Conservation (phyloP, 352 stramenopile species). For the Thalassiosira exigua region DNA sequence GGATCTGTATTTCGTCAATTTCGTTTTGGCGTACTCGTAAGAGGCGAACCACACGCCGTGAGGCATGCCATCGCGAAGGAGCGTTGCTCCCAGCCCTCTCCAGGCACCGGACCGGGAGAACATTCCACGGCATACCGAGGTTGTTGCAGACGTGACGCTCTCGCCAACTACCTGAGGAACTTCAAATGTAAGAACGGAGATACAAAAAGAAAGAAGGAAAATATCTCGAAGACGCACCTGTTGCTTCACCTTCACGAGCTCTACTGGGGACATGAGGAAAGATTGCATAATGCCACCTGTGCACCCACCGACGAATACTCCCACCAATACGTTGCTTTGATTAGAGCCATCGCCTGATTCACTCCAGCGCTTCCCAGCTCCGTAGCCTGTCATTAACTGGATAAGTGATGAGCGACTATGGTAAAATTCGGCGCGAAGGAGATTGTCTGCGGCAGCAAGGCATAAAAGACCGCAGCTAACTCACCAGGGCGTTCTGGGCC, state of each 20-base stretch:
- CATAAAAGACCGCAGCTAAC: too few species aligned
- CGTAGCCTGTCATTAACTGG: constrained; percentile 85
- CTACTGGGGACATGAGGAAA: constrained; percentile 82
- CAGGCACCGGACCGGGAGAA: constrained; percentile 33
- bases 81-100: constrained; percentile 75
- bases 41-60: constrained; percentile 80
- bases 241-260: constrained; percentile 80
- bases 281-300: constrained; percentile 77
- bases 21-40: constrained; percentile 76
- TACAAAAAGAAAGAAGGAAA: too few species aligned
- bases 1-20: constrained; percentile 25
- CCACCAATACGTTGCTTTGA: constrained; percentile 39
- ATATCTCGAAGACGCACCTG: too few species aligned
- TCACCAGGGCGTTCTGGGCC: constrained; percentile 80
- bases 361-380: constrained; percentile 71
- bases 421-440: too few species aligned
- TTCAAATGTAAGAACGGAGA: too few species aligned
- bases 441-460: too few species aligned
- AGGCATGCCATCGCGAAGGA: constrained; percentile 77
- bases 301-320: constrained; percentile 81
- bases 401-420: too few species aligned
- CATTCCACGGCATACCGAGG: constrained; percentile 17
- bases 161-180: constrained; percentile 65
- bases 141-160: constrained; percentile 29
- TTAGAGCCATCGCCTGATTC: constrained; percentile 15